Conservation (phyloP, 768 basidiomycete species). For the Naganishia kalamii region DNA sequence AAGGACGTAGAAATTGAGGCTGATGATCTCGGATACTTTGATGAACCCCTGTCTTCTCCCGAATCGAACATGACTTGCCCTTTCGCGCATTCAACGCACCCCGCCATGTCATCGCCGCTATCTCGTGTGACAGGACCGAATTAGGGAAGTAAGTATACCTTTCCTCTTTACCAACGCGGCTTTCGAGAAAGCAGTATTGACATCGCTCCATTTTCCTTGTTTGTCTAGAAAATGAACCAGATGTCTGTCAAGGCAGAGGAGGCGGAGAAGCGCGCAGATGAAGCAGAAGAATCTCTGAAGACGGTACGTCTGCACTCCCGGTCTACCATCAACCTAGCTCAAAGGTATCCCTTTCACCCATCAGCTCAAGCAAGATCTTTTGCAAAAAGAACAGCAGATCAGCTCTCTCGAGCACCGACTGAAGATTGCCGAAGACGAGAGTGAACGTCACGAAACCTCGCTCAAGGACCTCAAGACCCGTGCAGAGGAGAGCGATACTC, state of each 20-base stretch:
- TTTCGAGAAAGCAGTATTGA: not conserved
- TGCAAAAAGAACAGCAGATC: conserved; percentile 80
- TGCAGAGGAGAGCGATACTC: conserved; percentile 62
- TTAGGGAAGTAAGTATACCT: conserved; percentile 49
- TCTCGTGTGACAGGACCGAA: conserved; percentile 53
- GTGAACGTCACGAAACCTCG: conserved; percentile 65
- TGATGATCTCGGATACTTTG: too few relatives aligned
- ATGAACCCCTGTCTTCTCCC: too few relatives aligned
- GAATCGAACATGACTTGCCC: too few relatives aligned
- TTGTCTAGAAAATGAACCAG: conserved; percentile 52
- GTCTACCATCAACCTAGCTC: too few relatives aligned
- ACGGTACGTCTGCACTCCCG: conserved; percentile 32
- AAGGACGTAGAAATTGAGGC: too few relatives aligned
- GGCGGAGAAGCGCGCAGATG: conserved; percentile 75
- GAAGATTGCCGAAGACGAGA: conserved; percentile 56
- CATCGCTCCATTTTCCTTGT: not conserved
- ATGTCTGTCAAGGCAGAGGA: conserved; percentile 80
- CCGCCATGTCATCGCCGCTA: too few relatives aligned
- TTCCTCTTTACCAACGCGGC: not conserved
- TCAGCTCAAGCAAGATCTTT: conserved; percentile 60
- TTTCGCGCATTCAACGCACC: too few relatives aligned
- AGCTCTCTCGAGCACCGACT: conserved; percentile 70
- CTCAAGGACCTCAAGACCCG: conserved; percentile 61
- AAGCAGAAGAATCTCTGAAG: conserved; percentile 78
- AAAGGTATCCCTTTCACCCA: not conserved